Base-by-base conservation (phyloP, 257 asterid genomes). In the Verbascum thapsus region DNA sequence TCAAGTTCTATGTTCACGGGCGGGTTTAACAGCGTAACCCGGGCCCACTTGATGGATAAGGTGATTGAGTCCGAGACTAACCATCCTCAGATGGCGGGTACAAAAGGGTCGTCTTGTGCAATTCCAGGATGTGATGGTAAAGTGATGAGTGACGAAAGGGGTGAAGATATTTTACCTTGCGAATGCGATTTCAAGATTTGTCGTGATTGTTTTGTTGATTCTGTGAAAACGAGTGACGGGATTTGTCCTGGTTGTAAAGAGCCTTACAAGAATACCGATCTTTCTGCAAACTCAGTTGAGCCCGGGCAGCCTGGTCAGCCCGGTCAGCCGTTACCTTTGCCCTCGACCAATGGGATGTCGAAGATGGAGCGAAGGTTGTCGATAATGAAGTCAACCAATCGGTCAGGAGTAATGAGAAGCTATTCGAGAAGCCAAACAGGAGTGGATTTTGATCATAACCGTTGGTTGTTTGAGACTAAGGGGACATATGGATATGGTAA, bases 31-130 rank as follows among this genome's bases (percentile, higher is more conserved):
- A 83, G 88, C 22, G 87, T 80, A 1, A 91, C 98, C 4, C 88
- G 96, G 12, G 96, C 98, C 45, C 98, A 91, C 71, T 66, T 88
- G 72, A 91, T 91, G 98, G 96, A 91, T 68, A 91, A 91, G 81
- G 98, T 91, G 75, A 91, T 84, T 6, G 98, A 91, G 17, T 86
- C 96, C 0, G 95, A 85, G 63, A 71, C 88, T 30, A 86, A 62
- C 64, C 97, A 89, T 75, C 98, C 98, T 2, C 98, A 91, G 75
- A 88, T 88, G 95, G 95, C 94, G 30, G 97, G 97, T 26, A 76
- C 80, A 23, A 88, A 84, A 74, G 98, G 98, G 34, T 88, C 98
- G 0, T 84, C 86, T 0, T 91, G 98, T 68, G 80, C 96, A 2
- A 64, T 91, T 19, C 79, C 73, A 38, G 98, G 98, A 3, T 91